These are phyloP conservation scores for Bretschneidera sinensis DNA, from an alignment of 345 rosid species.

Conservation along the genomic window DNA sequence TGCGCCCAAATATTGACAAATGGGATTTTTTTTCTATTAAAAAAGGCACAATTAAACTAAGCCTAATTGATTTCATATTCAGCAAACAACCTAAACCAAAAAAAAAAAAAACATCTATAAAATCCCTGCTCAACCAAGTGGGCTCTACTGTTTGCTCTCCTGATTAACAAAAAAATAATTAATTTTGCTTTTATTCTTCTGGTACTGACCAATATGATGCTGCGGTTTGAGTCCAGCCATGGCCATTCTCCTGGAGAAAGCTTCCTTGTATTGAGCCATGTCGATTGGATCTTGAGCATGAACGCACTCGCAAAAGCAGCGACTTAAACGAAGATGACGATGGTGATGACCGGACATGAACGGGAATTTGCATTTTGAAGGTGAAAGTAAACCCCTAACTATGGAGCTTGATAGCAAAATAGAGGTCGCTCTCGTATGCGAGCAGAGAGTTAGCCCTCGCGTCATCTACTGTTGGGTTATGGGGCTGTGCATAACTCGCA, in stretches of 20 bases:
- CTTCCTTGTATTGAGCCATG: slow-evolving; percentile 36
- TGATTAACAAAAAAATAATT: not conserved
- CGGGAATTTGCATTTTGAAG: slow-evolving; percentile 23
- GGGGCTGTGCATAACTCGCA: too few relatives aligned
- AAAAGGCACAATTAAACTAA: too few relatives aligned
- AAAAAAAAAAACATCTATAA: not conserved
- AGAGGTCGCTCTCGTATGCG: slow-evolving; percentile 32
- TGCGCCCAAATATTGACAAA: too few relatives aligned
- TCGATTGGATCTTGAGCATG: slow-evolving; percentile 27
- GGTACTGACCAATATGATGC: slow-evolving; percentile 67
- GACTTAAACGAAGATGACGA: slow-evolving; percentile 22
- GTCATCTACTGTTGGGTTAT: slow-evolving; percentile 37
- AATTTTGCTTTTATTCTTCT: not conserved
- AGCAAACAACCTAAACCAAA: not conserved
- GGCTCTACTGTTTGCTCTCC: not conserved
- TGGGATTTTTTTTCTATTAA: too few relatives aligned
- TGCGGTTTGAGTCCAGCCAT: slow-evolving; percentile 85
- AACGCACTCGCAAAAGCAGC: slow-evolving; percentile 40
- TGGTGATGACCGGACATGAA: slow-evolving; percentile 14
- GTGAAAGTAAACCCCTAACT: slow-evolving; percentile 25
- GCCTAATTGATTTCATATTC: too few relatives aligned
- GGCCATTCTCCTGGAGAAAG: slow-evolving; percentile 67
- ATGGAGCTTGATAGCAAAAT: slow-evolving; percentile 22
- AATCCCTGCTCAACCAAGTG: too few relatives aligned
- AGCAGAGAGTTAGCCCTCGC: slow-evolving; percentile 34